A percentile compares a stretch with the other conserved stretches of the same genome.
Conservation (phyloP, 1,139 yeast genomes). For the Pichia sp. region DNA sequence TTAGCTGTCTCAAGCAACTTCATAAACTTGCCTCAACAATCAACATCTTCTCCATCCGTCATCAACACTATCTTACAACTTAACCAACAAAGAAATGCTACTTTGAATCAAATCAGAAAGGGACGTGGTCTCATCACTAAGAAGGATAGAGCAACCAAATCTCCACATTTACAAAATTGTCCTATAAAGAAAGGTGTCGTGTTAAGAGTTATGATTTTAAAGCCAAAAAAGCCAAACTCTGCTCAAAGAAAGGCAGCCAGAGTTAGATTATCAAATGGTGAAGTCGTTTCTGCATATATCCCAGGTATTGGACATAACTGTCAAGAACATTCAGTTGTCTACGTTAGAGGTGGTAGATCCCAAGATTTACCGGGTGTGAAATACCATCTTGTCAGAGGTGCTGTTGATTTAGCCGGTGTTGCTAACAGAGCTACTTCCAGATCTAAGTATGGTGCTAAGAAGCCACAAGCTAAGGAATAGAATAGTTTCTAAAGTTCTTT, state of each 20-base stretch:
- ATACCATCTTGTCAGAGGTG: constrained; percentile 92
- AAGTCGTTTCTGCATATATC: constrained; percentile 85
- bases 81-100: constrained; percentile 53
- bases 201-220: constrained; percentile 88
- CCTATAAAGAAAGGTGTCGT: constrained; percentile 95
- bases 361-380: constrained; percentile 99
- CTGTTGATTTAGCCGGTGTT: constrained; percentile 91
- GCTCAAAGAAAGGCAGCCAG: constrained; percentile 97
- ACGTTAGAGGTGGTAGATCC: constrained; percentile 95
- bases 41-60: constrained; percentile 1
- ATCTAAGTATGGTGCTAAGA: constrained; percentile 92
- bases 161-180: constrained; percentile 79
- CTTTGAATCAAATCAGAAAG: constrained; percentile 69
- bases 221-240: constrained; percentile 98
- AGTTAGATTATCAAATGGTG: constrained; percentile 90
- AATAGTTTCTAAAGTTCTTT: no score
- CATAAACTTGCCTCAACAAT: constrained; percentile 17
- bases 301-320: constrained; percentile 99
- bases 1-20: constrained; percentile 14
- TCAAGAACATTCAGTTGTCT: constrained; percentile 96
- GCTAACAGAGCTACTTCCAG: constrained; percentile 90
- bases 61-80: constrained; percentile 18
- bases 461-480: constrained; percentile 55
- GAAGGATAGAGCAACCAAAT: constrained; percentile 49
- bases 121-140: constrained; percentile 57